phyloP scores from a whole-genome alignment of 176 grass and related monocot genomes.

The Oryza glumipatula region DNA sequence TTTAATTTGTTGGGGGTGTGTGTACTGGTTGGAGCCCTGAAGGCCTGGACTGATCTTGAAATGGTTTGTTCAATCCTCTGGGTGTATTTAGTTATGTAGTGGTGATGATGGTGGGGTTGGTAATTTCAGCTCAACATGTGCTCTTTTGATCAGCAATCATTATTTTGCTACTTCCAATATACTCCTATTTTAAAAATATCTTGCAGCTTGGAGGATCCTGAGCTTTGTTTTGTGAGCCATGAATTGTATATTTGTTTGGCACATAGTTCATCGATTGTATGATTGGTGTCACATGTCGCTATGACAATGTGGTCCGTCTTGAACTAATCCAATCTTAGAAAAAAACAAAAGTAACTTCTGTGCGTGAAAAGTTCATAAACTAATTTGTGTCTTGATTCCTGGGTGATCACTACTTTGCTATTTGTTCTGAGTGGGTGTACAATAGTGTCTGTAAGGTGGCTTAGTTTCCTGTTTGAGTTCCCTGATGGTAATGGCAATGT shows the following conservation, averaged over 20 bases:
- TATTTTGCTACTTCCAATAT: neutral
- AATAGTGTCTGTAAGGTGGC: neutral
- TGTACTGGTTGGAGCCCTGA: conserved; percentile 25
- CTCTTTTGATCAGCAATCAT: neutral
- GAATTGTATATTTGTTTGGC: neutral
- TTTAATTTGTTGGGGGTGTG: neutral
- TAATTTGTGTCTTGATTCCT: neutral
- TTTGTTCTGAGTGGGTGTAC: neutral
- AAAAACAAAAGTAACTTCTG: conserved; percentile 1
- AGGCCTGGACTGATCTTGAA: conserved; percentile 8
- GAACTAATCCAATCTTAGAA: neutral
- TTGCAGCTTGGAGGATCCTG: neutral
- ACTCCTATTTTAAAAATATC: neutral
- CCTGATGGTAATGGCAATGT: conserved; percentile 5
- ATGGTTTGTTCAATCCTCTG: neutral
- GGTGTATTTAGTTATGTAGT: conserved; percentile 10
- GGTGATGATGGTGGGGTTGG: neutral
- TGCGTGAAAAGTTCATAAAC: neutral
- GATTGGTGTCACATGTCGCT: neutral
- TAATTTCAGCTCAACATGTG: neutral
- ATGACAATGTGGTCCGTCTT: conserved; percentile 17
- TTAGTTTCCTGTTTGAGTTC: neutral
- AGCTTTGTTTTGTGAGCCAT: conserved; percentile 2
- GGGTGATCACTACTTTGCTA: neutral
- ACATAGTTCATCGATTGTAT: neutral